Base-by-base conservation (phyloP, 176 grass and related monocot species). In the Paspalum notatum region DNA sequence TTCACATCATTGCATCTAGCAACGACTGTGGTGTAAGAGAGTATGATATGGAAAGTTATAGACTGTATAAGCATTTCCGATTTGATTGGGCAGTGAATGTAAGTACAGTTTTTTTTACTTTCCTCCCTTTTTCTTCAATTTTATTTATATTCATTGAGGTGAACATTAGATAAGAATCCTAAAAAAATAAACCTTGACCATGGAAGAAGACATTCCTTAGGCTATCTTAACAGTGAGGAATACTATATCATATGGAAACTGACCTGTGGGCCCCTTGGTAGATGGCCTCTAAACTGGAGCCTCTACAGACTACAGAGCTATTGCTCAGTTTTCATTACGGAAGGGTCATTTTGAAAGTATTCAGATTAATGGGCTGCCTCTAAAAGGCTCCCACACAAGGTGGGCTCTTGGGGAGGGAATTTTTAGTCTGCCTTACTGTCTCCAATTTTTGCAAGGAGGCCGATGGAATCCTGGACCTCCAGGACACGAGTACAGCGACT, bases 31-130 rank as follows among this genome's bases (percentile, higher is more conserved):
- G 81, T 48, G 87, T 93, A 56, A 70, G 91, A 76, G 79, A 87
- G 54, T 93, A 89, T 27, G 91, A 93, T 82, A 88, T 90, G 82
- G 84, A 87, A 75, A 90, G 78, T 52, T 93, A 90, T 55, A 77
- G 82, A 54, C 64, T 87, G 27, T 82, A 37, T 68, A 93, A 90
- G 43, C 85, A 90, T 72, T 93, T 90, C 58, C 82, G 49, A 48
- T 93, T 90, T 74, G 76, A 76, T 13, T 93, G 85, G 84, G 83
- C 91, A n/a, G 87, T 93, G 49, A 93, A 93, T 85, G 91, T 93
- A 81, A 87, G 91, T 65, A 67, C n/a, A 24, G 32, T 32, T 9
- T 39, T 58, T 9, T 38, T 47, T 58, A 32, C 26, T 59, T 77
- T 49, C 43, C 9, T 22, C 8, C 16, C 1, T 40, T 8, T 44